Evolutionary conservation across 2,329 filamentous ascomycete species (phyloP).

Genomic region (Phoma sp.): DNA sequence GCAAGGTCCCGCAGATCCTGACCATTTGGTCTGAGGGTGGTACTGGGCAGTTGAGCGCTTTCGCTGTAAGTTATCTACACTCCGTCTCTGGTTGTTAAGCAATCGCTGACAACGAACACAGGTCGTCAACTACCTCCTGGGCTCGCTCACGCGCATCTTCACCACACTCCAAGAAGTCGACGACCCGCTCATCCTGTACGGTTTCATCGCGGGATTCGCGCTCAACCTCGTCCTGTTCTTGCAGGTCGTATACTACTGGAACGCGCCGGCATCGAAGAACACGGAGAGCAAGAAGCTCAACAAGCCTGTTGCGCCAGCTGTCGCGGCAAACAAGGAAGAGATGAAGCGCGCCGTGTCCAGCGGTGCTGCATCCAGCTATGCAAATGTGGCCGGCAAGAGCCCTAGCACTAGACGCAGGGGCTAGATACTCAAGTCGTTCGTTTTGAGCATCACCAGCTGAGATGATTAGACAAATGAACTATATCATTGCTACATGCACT

Average conservation of each 20-base stretch:
- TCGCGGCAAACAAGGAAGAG: constrained; percentile 41
- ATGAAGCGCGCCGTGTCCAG: constrained; percentile 46
- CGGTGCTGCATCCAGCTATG: constrained; percentile 40
- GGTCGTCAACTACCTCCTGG: constrained; percentile 98
- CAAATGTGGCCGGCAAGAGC: constrained; percentile 53
- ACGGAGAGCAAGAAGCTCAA: constrained; percentile 48
- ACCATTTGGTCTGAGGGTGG: constrained; percentile 84
- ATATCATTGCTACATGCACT: not conserved
- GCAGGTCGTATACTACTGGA: constrained; percentile 99
- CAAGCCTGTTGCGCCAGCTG: constrained; percentile 39
- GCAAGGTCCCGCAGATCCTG: constrained; percentile 91
- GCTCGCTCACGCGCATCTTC: constrained; percentile 93
- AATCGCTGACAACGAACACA: constrained; percentile 47
- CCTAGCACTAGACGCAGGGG: constrained; percentile 64
- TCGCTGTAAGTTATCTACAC: constrained; percentile 71
- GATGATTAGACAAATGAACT: not conserved
- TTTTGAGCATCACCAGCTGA: not conserved
- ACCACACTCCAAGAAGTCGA: constrained; percentile 97
- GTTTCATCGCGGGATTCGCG: constrained; percentile 88
- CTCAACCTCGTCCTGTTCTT: constrained; percentile 85
- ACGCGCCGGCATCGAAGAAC: constrained; percentile 53
- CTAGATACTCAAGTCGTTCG: constrained; percentile 31
- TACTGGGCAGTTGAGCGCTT: constrained; percentile 94
- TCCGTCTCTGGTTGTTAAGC: not conserved
- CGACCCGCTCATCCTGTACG: constrained; percentile 94